Evolutionary conservation across 1,139 yeast genomes (phyloP).

Genomic region (Geotrichum restrictum): DNA sequence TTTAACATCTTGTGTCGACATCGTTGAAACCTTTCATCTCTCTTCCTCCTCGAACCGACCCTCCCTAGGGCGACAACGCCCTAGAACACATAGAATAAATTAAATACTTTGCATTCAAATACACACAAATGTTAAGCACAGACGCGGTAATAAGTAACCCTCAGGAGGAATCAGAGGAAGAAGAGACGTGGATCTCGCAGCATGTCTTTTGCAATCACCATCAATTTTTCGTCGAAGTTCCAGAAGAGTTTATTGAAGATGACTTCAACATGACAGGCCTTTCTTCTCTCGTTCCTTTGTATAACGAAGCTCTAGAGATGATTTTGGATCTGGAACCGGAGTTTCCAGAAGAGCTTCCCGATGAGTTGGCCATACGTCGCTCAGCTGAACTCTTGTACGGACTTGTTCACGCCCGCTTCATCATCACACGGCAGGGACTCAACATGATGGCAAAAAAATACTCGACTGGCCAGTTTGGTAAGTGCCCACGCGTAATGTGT

Average conservation of each 20-base stretch:
- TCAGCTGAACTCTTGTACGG: constrained; percentile 92
- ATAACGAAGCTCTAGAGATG: constrained; percentile 85
- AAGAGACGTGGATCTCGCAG: constrained; percentile 82
- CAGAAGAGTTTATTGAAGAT: constrained; percentile 91
- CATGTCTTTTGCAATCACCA: constrained; percentile 90
- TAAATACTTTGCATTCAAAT: too few species aligned
- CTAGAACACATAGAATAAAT: too few species aligned
- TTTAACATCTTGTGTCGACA: too few species aligned
- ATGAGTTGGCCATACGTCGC: constrained; percentile 73
- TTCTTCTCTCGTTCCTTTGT: constrained; percentile 78
- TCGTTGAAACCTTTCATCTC: too few species aligned
- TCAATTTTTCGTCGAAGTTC: constrained; percentile 86
- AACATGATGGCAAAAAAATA: constrained; percentile 95
- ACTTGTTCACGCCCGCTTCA: constrained; percentile 85
- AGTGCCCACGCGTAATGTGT: constrained; percentile 85
- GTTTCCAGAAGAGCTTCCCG: constrained; percentile 53
- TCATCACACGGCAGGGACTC: constrained; percentile 82
- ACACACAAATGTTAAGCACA: background rate
- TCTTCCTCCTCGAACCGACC: too few species aligned
- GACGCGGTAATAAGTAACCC: background rate
- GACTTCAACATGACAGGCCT: constrained; percentile 93
- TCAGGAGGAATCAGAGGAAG: constrained; percentile 9
- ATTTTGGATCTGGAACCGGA: constrained; percentile 86
- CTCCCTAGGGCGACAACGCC: too few species aligned
- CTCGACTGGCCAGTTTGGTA: constrained; percentile 83